These are phyloP conservation scores for Carex cristatella DNA, from an alignment of 176 grass and related monocot genomes.

Conservation along the genomic window DNA sequence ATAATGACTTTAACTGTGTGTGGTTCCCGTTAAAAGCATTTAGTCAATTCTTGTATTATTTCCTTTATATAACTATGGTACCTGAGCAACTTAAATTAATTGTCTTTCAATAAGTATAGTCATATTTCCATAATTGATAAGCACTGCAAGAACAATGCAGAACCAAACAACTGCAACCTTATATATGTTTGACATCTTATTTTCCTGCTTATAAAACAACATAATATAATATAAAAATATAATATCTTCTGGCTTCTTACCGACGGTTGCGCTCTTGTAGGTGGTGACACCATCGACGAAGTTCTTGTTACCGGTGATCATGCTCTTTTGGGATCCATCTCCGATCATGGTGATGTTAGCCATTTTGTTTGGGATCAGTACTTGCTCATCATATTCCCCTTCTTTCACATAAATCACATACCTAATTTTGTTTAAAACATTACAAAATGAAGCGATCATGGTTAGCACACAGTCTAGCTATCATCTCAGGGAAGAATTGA, in stretches of 20 bases:
- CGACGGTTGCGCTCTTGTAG: conserved; percentile 68
- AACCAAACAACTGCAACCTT: neutral
- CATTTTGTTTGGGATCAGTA: conserved; percentile 40
- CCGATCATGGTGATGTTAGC: conserved; percentile 50
- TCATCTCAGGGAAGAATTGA: too few species aligned
- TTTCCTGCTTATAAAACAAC: neutral
- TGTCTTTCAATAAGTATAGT: neutral
- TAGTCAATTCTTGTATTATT: neutral
- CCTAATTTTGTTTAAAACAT: conserved; percentile 24
- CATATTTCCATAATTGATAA: neutral
- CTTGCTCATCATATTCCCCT: conserved; percentile 61
- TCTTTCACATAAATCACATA: conserved; percentile 78
- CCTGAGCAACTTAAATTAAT: neutral
- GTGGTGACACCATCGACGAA: conserved; percentile 58
- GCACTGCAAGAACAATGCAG: neutral
- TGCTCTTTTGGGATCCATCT: conserved; percentile 53
- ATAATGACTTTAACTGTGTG: neutral
- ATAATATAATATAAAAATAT: neutral
- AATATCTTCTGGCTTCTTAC: conserved; percentile 30
- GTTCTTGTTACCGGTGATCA: conserved; percentile 70
- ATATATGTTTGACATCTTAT: neutral
- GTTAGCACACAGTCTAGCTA: too few species aligned
- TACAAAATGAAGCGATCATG: neutral
- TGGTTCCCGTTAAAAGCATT: neutral
- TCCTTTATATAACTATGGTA: neutral